These are phyloP conservation scores for Neurospora tetrasperma DNA, from an alignment of 495 filamentous ascomycete species.

Conservation along the genomic window DNA sequence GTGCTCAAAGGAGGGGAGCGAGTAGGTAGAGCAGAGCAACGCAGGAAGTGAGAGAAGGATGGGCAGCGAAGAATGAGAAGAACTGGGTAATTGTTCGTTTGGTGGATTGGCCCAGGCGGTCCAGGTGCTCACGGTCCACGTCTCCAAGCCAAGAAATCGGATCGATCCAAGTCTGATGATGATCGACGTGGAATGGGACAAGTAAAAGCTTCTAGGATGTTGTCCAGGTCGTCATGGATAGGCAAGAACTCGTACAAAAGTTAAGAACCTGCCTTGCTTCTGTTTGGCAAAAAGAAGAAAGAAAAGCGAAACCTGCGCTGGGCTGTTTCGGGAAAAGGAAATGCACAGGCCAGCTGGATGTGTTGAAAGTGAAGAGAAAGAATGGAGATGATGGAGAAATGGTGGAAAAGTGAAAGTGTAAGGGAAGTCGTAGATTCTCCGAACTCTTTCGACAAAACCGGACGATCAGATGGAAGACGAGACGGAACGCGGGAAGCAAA, in stretches of 20 bases:
- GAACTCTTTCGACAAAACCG: neutral
- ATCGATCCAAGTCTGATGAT: neutral
- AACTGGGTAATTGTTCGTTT: neutral
- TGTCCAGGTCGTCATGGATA: neutral
- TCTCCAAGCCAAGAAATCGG: neutral
- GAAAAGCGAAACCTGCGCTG: neutral
- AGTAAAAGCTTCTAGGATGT: neutral
- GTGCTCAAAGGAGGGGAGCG: conserved; percentile 3
- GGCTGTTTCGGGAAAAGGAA: neutral
- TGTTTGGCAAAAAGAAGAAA: neutral
- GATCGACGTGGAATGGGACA: neutral
- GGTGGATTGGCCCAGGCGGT: neutral
- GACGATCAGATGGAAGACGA: neutral
- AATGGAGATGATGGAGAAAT: neutral
- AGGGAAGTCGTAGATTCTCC: neutral
- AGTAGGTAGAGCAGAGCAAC: conserved; percentile 11
- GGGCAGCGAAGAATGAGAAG: conserved; percentile 1
- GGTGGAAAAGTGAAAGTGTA: neutral
- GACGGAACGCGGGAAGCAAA: neutral
- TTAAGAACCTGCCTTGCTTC: neutral
- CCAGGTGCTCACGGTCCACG: neutral
- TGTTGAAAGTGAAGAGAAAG: neutral
- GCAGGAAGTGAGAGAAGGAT: conserved; percentile 25
- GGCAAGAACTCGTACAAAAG: neutral
- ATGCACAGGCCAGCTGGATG: neutral